Conservation (phyloP, 1,139 yeast species). For the Lodderomyces elongisporus region DNA sequence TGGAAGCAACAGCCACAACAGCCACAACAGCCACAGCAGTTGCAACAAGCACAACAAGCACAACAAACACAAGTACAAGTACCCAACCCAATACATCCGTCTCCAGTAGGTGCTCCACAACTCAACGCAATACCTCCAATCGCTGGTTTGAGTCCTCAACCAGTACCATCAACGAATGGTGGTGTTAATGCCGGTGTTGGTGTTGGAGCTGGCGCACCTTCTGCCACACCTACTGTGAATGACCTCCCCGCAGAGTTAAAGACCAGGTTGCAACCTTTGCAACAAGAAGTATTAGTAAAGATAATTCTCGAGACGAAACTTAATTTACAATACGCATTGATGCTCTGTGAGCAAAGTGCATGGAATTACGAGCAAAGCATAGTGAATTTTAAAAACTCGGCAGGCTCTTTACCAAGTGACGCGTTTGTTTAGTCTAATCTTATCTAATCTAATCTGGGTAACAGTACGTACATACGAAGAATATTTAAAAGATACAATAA, state of each 20-base stretch:
- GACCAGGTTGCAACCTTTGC: conserved; percentile 44
- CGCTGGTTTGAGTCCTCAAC: neutral
- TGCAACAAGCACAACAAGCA: too few species aligned
- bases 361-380: conserved; percentile 77
- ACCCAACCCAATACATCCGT: neutral
- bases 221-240: conserved; percentile 29
- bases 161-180: neutral
- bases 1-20: too few species aligned
- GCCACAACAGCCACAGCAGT: too few species aligned
- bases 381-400: conserved; percentile 65
- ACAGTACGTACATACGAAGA: too few species aligned
- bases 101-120: conserved; percentile 1
- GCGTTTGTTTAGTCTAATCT: conserved; percentile 26
- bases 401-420: conserved; percentile 39
- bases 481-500: neutral
- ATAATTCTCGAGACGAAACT: conserved; percentile 71
- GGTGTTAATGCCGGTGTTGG: neutral
- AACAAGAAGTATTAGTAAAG: conserved; percentile 62
- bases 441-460: neutral
- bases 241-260: conserved; percentile 53
- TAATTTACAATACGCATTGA: conserved; percentile 69
- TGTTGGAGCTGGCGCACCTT: conserved; percentile 38
- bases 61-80: too few species aligned
- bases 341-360: conserved; percentile 84
- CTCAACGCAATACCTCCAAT: neutral